A percentile compares a stretch with the other conserved stretches of the same genome.
These are phyloP conservation scores for Hymenoscyphus fraxineus DNA, from an alignment of 2,329 filamentous ascomycete genomes.

Conservation along the genomic window DNA sequence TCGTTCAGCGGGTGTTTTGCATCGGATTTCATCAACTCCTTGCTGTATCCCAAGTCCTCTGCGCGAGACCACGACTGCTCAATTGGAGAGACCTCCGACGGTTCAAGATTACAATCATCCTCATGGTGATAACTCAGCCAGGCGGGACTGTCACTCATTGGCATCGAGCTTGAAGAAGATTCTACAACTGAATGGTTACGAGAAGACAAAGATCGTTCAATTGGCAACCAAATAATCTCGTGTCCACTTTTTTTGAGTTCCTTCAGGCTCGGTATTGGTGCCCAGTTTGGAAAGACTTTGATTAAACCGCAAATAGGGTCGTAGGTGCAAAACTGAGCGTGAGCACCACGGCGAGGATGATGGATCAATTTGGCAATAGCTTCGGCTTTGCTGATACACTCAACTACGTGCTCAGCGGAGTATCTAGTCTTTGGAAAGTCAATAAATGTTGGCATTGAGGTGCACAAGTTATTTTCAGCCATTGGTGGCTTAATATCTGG, in stretches of 20 bases:
- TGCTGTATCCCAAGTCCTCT: neutral
- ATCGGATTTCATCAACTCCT: neutral
- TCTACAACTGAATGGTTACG: neutral
- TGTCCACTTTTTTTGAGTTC: slow-evolving; percentile 15
- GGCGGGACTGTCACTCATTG: neutral
- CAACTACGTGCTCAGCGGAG: slow-evolving; percentile 9
- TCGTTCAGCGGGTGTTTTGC: neutral
- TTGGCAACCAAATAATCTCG: slow-evolving; percentile 17
- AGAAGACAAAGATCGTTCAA: neutral
- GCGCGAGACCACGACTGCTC: neutral
- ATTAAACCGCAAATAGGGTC: slow-evolving; percentile 12
- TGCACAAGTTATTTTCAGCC: neutral
- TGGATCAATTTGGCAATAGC: slow-evolving; percentile 21
- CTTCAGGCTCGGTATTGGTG: slow-evolving; percentile 12
- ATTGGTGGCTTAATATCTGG: neutral
- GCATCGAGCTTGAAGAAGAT: neutral
- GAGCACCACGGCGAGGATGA: slow-evolving; percentile 16
- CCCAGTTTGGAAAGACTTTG: slow-evolving; percentile 14
- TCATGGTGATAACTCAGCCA: neutral
- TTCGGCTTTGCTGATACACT: slow-evolving; percentile 16
- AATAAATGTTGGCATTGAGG: slow-evolving; percentile 12
- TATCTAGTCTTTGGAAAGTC: slow-evolving; percentile 20
- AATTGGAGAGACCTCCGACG: neutral
- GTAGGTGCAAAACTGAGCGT: slow-evolving; percentile 22
- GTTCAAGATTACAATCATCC: neutral